Evolutionary conservation across 768 basidiomycete genomes (phyloP).

Genomic region (Omphalotus guepiniiformis): DNA sequence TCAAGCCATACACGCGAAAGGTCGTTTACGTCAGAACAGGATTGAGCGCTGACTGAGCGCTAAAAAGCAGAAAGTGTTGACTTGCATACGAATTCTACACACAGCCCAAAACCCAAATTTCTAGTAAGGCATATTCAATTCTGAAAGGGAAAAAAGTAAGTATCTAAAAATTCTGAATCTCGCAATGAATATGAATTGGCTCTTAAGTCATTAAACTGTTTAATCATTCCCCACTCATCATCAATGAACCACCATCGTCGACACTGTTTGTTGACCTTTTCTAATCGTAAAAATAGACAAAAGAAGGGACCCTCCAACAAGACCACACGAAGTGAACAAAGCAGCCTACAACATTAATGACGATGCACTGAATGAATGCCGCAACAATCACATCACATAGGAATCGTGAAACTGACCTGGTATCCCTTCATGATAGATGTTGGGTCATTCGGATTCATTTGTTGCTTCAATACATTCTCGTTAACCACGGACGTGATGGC

Average conservation of each 20-base stretch:
- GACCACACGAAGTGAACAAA: slow-evolving; percentile 8
- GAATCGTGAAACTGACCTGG: background rate
- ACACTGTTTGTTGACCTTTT: slow-evolving; percentile 5
- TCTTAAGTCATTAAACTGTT: too few relatives aligned
- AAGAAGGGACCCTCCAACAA: slow-evolving; percentile 7
- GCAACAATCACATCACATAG: background rate
- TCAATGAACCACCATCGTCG: slow-evolving; percentile 9
- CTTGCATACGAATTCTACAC: too few relatives aligned
- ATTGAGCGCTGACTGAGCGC: too few relatives aligned
- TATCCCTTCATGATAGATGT: slow-evolving; percentile 8
- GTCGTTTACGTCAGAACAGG: too few relatives aligned
- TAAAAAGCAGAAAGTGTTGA: too few relatives aligned
- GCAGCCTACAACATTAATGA: background rate
- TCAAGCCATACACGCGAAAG: too few relatives aligned
- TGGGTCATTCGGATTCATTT: slow-evolving; percentile 3
- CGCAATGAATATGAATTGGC: too few relatives aligned
- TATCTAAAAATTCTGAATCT: too few relatives aligned
- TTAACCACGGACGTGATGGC: slow-evolving; percentile 9
- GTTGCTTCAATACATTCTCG: slow-evolving; percentile 9
- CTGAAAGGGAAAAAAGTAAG: too few relatives aligned
- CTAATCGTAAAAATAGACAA: slow-evolving; percentile 6
- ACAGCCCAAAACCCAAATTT: too few relatives aligned
- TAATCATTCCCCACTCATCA: background rate
- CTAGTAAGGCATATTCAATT: too few relatives aligned
- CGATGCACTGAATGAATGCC: background rate